Evolutionary conservation across 139 green algal genomes (phyloP).

Genomic region (Chlamydomonas sp.): DNA sequence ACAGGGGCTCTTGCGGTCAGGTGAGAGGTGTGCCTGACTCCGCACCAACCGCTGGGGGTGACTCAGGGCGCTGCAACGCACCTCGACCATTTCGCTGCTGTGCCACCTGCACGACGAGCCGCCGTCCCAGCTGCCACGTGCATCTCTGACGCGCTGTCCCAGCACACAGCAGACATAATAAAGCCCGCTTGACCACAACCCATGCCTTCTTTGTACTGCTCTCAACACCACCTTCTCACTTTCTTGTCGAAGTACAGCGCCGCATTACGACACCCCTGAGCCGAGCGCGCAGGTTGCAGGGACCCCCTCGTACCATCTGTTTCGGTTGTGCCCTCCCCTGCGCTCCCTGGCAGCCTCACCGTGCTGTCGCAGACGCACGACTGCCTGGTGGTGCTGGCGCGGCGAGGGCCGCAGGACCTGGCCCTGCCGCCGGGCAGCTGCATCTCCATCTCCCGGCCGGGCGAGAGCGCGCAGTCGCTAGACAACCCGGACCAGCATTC

Average conservation of each 20-base stretch:
- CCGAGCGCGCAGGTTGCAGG: too few species aligned
- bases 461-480: conserved; percentile 14
- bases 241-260: too few species aligned
- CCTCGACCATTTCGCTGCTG: too few species aligned
- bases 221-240: not conserved
- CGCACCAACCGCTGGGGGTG: too few species aligned
- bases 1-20: conserved; percentile 17
- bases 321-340: not conserved
- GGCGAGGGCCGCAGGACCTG: conserved; percentile 30
- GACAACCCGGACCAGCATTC: conserved; percentile 31
- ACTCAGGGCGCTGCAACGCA: too few species aligned
- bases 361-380: conserved; percentile 24
- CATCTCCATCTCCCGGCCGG: conserved; percentile 18
- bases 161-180: too few species aligned
- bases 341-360: not conserved
- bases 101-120: too few species aligned
- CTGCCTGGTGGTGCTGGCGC: conserved; percentile 29
- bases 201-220: not conserved
- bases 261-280: too few species aligned
- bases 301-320: too few species aligned
- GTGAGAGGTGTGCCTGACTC: not conserved
- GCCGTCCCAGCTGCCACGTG: too few species aligned
- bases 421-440: conserved; percentile 31
- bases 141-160: too few species aligned
- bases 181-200: too few species aligned